Base-by-base conservation (phyloP, 164 flowering plant species). In the Pachysandra terminalis region DNA sequence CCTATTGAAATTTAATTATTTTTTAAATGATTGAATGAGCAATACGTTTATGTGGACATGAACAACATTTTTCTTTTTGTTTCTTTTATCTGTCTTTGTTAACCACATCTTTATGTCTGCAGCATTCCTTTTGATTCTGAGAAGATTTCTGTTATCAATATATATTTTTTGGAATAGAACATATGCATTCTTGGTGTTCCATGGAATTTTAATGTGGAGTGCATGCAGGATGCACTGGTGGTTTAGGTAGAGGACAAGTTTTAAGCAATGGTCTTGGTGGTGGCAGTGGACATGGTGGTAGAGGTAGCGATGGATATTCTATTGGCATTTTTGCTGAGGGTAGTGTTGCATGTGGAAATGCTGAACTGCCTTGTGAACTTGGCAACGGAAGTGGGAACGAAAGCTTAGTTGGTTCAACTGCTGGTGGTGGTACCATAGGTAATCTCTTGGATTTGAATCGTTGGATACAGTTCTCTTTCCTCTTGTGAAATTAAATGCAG, bases 241-340 rank as follows among this genome's bases (percentile, higher is more conserved):
- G 98, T 19, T 68, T 85, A 54, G 98, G 98, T 27, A 82, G 78
- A 72, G 98, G 97, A 74, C 78, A 77, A 54, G 54, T 84, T 62
- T 62, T 81, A 65, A 76, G 83, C 73, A 85, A 80, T 69, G 94
- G 96, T 57, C 70, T 84, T 68, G 87, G 91, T 64, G 82, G 94
- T 70, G 98, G 98, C 49, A 97, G 87, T 57, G 98, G 98, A 16
- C 97, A 95, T 82, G 98, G 97, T 70, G 98, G 98, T n/a, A 83
- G 75, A 72, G 98, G 98, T 64, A 97, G 98, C 16, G 84, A 81
- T 66, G 96, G 89, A 56, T 92, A 84, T 70, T 90, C 72, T 55
- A 75, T 84, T 75, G 91, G 89, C 19, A 85, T 69, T 74, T 80
- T 72, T 45, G 67, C 84, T 59, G 83, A 81, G 14, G 98, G 98